Base-by-base conservation (phyloP, 2,329 filamentous ascomycete species). In the Aspergillus viridinutans region DNA sequence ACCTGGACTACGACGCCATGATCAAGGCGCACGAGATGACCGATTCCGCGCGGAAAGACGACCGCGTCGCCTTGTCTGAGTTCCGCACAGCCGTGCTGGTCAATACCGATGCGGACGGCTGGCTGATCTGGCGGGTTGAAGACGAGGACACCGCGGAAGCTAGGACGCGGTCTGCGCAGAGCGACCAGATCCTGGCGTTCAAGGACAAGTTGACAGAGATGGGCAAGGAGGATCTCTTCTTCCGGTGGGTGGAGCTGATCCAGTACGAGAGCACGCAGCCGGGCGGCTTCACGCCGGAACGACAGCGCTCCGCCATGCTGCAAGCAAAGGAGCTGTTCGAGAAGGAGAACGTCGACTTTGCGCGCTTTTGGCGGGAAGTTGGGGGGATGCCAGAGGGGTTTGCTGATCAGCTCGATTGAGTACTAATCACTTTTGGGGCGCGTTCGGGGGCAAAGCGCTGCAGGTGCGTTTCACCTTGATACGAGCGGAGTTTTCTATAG, bases 171-270 rank as follows among this genome's bases (percentile, higher is more conserved):
- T 76, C 74, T 54, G 70, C 70, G 48, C 72, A 76, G 52, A 67
- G 74, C 2, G 83, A 86, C 61, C 90, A 94, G 74, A 87, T 97
- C 8, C 84, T 94, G 60, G 82, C 83, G 2, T 95, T 97, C 72
- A 87, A 90, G 65, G 88, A 94, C 47, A 85, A 86, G 21, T 80
- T 97, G 64, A 81, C 83, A 1, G 81, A 81, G 2, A 80, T 94
- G 73, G 91, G 89, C 47, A 96, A 96, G 75, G 92, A 96, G 72
- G 86, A 89, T 61, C 73, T 97, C 53, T 97, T 97, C 77, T 96
- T 90, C 77, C 85, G 88, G 55, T 96, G 92, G 91, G 90, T 96
- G 50, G 92, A 97, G 77, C 83, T 95, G 69, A 86, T 97, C 51
- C 92, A 97, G 75, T 95, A 86, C 67, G 92, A 96, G 75, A 88